These are phyloP conservation scores for Cercospora sp. DNA, from an alignment of 2,329 filamentous ascomycete genomes.

Conservation along the genomic window DNA sequence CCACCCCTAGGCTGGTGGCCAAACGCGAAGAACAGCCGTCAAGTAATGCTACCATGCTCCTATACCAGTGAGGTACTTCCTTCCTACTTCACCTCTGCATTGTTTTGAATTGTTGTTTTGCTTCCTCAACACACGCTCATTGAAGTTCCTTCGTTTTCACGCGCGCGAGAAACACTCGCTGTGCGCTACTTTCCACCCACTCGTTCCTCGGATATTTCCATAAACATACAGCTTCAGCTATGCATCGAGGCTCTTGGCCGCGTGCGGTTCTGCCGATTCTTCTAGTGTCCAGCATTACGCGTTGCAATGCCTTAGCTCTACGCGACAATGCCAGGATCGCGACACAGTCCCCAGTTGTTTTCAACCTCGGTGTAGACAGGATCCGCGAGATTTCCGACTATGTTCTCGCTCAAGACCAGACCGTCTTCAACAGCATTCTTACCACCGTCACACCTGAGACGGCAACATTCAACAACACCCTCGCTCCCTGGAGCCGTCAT, in stretches of 20 bases:
- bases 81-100: neutral
- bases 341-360: neutral
- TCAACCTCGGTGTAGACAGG: neutral
- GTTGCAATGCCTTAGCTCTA: neutral
- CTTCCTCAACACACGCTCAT: neutral
- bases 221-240: neutral
- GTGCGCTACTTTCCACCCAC: neutral
- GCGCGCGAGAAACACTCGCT: constrained; percentile 1
- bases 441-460: neutral
- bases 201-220: neutral
- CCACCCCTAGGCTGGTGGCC: neutral
- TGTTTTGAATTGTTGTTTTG: neutral
- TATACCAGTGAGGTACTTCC: neutral
- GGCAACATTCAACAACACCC: neutral
- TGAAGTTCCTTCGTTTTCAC: neutral
- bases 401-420: neutral
- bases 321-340: neutral
- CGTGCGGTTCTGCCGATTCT: neutral
- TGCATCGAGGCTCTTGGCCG: neutral
- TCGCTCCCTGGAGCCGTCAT: neutral
- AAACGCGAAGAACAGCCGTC: neutral
- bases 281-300: neutral
- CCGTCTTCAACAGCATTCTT: neutral
- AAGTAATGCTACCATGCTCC: neutral
- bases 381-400: neutral